phyloP scores from a whole-genome alignment of 306 rosid genomes.

The Fragaria iinumae region DNA sequence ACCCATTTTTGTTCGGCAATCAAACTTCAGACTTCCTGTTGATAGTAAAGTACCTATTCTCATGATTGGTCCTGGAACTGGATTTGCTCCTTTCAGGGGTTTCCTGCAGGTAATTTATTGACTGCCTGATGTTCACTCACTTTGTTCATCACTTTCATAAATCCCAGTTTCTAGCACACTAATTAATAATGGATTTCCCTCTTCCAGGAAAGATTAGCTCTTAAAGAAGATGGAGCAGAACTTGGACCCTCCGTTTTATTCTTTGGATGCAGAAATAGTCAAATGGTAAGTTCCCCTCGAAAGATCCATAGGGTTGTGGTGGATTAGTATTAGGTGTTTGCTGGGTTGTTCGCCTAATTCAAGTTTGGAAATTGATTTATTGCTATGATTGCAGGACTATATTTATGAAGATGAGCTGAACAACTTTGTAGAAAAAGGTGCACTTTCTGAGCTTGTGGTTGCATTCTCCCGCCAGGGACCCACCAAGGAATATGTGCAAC shows the following conservation, averaged over 20 bases:
- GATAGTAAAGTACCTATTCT: conserved; percentile 76
- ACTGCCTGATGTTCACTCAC: conserved; percentile 19
- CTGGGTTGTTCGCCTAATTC: background rate
- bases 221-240: conserved; percentile 68
- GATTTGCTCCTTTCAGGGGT: conserved; percentile 99
- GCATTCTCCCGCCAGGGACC: conserved; percentile 98
- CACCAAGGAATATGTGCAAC: conserved; percentile 89
- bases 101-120: conserved; percentile 77
- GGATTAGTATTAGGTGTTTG: background rate
- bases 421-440: conserved; percentile 60
- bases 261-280: conserved; percentile 92
- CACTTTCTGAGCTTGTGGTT: conserved; percentile 81
- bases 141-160: conserved; percentile 5
- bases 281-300: conserved; percentile 51
- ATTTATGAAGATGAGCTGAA: conserved; percentile 88
- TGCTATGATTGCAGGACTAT: conserved; percentile 55
- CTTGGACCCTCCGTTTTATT: conserved; percentile 74
- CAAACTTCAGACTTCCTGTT: conserved; percentile 87
- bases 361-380: background rate
- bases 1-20: conserved; percentile 88
- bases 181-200: conserved; percentile 14
- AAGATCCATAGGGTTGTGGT: conserved; percentile 5
- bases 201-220: conserved; percentile 84
- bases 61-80: conserved; percentile 99
- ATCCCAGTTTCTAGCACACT: conserved; percentile 15